Evolutionary conservation across 495 filamentous ascomycete species (phyloP).

Genomic region (Echria macrotheca): DNA sequence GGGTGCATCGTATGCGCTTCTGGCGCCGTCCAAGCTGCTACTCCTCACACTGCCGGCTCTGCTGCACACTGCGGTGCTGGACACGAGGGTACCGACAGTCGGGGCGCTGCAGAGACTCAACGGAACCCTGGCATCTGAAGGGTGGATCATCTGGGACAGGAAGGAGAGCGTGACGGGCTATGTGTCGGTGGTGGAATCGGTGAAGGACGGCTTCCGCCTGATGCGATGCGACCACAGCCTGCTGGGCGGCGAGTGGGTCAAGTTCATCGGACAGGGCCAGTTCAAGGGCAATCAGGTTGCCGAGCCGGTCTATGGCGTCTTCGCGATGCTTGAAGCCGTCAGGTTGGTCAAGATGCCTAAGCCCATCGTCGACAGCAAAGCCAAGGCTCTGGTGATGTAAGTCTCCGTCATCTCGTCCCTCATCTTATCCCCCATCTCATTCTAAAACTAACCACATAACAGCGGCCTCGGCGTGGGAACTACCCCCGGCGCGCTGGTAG

Average conservation of each 20-base stretch:
- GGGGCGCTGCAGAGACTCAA: constrained; percentile 56
- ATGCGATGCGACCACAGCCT: constrained; percentile 92
- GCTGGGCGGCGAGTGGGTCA: constrained; percentile 89
- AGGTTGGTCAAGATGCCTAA: constrained; percentile 62
- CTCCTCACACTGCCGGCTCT: constrained; percentile 61
- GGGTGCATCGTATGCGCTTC: constrained; percentile 53
- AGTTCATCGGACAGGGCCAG: constrained; percentile 30
- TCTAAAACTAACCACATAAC: constrained; percentile 12
- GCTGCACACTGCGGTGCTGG: constrained; percentile 62
- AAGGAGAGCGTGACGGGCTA: constrained; percentile 86
- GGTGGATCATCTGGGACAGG: constrained; percentile 67
- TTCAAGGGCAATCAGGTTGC: constrained; percentile 47
- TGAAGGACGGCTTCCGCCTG: constrained; percentile 64
- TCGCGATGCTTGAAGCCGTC: constrained; percentile 88
- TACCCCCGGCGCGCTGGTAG: constrained; percentile 75
- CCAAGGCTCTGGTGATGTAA: constrained; percentile 80
- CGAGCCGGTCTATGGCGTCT: constrained; percentile 90
- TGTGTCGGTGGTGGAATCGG: constrained; percentile 77
- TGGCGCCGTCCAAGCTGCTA: constrained; percentile 64
- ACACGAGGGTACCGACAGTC: constrained; percentile 61
- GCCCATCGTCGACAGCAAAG: constrained; percentile 52
- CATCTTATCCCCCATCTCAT: neutral
- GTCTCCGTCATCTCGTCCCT: too few relatives aligned
- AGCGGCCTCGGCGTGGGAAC: constrained; percentile 93
- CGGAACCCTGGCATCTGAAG: constrained; percentile 46